A percentile compares a stretch with the other conserved stretches of the same genome.
Evolutionary conservation across 352 stramenopile genomes (phyloP).

Genomic region (Phytophthora pisi): DNA sequence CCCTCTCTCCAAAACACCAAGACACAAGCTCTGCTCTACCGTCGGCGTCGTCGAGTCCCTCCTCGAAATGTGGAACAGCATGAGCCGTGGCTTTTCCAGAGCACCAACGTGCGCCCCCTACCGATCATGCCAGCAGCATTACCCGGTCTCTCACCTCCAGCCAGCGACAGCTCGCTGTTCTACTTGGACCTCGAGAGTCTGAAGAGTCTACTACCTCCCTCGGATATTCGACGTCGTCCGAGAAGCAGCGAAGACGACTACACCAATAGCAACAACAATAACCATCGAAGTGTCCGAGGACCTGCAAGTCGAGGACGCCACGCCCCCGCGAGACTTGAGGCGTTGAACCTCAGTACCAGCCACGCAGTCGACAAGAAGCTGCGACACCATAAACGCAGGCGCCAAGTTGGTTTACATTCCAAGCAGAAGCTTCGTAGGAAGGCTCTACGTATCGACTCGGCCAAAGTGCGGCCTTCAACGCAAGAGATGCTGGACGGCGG

Average conservation of each 20-base stretch:
- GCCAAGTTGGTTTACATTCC: conserved; percentile 13
- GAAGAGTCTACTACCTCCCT: conserved; percentile 56
- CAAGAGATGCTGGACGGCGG: conserved; percentile 24
- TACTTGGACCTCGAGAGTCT: conserved; percentile 73
- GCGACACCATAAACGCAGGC: conserved; percentile 15
- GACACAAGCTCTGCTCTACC: conserved; percentile 15
- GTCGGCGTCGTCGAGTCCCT: conserved; percentile 24
- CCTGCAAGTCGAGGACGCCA: conserved; percentile 24
- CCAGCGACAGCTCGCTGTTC: conserved; percentile 50
- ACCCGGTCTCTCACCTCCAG: conserved; percentile 26
- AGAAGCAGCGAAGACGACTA: conserved; percentile 32
- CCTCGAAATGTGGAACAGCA: conserved; percentile 32
- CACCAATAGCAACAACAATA: neutral
- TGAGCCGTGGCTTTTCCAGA: conserved; percentile 81
- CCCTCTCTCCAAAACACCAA: conserved; percentile 20
- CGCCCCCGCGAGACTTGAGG: conserved; percentile 43
- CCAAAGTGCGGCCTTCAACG: conserved; percentile 38
- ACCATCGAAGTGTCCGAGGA: conserved; percentile 4
- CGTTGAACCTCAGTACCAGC: conserved; percentile 34
- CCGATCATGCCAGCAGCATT: conserved; percentile 15
- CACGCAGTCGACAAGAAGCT: conserved; percentile 8
- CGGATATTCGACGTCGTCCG: conserved; percentile 22
- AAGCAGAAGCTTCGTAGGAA: conserved; percentile 46
- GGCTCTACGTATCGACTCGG: conserved; percentile 48
- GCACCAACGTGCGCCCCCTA: conserved; percentile 44